Evolutionary conservation across 108 stramenopile species (phyloP), one percentile per base, ranked within the genome.

Genomic region (Asterionellopsis glacialis): DNA sequence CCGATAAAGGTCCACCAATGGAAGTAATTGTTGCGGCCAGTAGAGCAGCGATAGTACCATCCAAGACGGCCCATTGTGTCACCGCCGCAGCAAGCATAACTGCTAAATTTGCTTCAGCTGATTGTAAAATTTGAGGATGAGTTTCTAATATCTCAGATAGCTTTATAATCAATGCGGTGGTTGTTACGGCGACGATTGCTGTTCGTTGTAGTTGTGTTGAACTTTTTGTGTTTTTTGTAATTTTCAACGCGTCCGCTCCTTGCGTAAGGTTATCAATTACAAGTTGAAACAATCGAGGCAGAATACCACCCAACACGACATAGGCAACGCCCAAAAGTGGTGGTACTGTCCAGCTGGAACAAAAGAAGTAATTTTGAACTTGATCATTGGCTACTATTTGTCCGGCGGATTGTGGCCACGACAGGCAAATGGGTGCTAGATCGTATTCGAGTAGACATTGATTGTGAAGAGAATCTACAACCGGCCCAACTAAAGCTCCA

Each of bases 381-480:
- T 65, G 45, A 50, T 16, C 38, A 12, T 23, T 0, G 11, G 43
- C 27, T 14, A 41, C 14, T 18, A 53, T 7, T 44, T 44, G 43
- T 48, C 21, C 19, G 5, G 5, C 14, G 41, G 38, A 38, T 53
- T 47, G 12, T 12, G 76, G 62, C 41, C 51, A 61, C 45, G 63
- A 1, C 1, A 87, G 6, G 48, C 70, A 61, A 19, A 91, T 75
- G 21, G 86, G 84, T 16, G 74, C 68, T 11, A 77, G 41, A 41
- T 86, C 72, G 47, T 91, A 91, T 3, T 66, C 45, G 1, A 91
- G 70, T 11, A 91, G 80, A 55, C 86, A 85, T 74, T 91, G 86
- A 61, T 91, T 91, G 73, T 91, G 90, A 11, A 91, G 56, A 9
- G 83, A 83, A 60, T 91, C 90, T 0, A 91, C 90, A 0, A 91